These are phyloP conservation scores for Phytopythium boreale DNA, from an alignment of 352 stramenopile genomes.

Conservation along the genomic window DNA sequence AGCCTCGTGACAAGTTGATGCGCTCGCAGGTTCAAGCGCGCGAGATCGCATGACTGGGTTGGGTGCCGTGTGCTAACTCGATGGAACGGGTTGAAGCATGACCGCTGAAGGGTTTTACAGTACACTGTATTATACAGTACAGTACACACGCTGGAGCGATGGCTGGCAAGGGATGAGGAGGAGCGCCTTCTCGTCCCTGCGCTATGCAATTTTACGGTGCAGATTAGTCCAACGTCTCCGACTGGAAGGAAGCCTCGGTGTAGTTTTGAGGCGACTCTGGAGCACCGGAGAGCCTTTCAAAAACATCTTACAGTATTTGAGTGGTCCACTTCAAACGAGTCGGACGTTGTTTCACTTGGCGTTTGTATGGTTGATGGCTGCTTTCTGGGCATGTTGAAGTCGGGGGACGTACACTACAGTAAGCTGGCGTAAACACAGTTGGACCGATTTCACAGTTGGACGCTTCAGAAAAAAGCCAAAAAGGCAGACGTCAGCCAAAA, in stretches of 20 bases:
- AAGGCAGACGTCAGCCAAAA: not conserved
- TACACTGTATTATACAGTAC: too few relatives aligned
- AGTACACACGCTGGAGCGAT: not conserved
- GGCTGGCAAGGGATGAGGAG: not conserved
- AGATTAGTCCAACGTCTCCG: constrained; percentile 1
- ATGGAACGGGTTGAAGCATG: constrained; percentile 7
- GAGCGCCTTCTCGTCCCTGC: not conserved
- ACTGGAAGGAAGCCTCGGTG: not conserved
- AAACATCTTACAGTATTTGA: not conserved
- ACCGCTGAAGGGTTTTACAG: too few relatives aligned
- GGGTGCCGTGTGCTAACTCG: not conserved
- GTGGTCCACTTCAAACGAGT: not conserved
- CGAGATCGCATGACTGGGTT: not conserved
- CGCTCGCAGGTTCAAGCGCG: not conserved
- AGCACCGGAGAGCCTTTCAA: too few relatives aligned
- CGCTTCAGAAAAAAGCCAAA: not conserved
- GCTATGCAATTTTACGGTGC: not conserved
- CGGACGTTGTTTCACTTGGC: not conserved
- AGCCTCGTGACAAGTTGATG: not conserved
- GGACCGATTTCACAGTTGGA: not conserved
- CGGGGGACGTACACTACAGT: not conserved
- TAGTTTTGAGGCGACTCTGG: not conserved
- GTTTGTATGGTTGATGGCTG: not conserved
- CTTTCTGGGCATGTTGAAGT: not conserved
- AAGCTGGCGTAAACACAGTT: not conserved